Base-by-base conservation (phyloP, 495 filamentous ascomycete genomes). In the Aspergillus mulundensis region DNA sequence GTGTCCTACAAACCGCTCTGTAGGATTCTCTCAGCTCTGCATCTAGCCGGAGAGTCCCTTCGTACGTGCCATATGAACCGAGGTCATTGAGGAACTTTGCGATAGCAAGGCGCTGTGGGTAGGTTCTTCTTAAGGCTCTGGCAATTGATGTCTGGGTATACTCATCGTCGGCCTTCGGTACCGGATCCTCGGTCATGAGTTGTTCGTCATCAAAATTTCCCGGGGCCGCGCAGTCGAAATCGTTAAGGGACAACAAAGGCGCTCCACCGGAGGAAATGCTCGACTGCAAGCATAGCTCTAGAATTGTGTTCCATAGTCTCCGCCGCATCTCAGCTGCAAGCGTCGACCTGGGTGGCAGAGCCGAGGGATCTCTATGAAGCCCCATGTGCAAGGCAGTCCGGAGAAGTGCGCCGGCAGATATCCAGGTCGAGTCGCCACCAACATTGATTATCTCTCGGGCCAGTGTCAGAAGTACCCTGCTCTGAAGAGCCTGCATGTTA, bases 331-430 rank as follows among this genome's bases (percentile, higher is more conserved):
- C 85, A 7, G 75, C 64, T 3, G 61, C 57, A 15, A 80, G 73
- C 25, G 66, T n/a, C 4, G 74, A 58, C 56, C 75, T 74, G 12
- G 54, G 54, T 0, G 74, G 76, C 16, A 82, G 70, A 57, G 73
- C 54, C 19, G 65, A 66, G 0, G 84, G 84, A 42, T 87, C 84
- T 5, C 78, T 71, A 55, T 89, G 83, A 11, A 87, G 69, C 1
- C 84, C 86, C 70, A 87, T 83, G 40, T 73, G 73, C 47, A 87
- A 71, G 23, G 84, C 84, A 2, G 70, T 75, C 40, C 84, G 69
- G 6, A 87, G 40, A 0, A 87, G 58, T 3, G 72, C 60, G 0
- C 86, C 86, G 7, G 75, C 74, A 1, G 78, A 73, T 16, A 81
- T 77, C 84, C 84, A 88, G 49, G 76, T 70, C 47, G 79, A 68